Percentiles rank a stretch among this genome's conserved stretches.
Evolutionary conservation across 2,329 filamentous ascomycete genomes (phyloP).

Genomic region (Neodidymelliopsis sp.): DNA sequence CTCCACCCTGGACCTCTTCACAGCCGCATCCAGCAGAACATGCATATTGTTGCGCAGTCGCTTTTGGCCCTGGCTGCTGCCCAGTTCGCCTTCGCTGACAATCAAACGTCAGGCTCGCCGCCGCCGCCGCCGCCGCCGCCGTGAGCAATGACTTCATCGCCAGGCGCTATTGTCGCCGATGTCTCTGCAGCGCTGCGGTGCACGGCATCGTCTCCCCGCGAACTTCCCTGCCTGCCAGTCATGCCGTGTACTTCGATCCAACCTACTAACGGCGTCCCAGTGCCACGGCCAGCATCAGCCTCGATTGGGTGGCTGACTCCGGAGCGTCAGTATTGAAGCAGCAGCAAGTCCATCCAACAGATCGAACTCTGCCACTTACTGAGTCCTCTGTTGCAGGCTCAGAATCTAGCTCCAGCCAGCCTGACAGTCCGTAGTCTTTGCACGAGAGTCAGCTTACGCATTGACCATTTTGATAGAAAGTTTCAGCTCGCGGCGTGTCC

Average conservation of each 20-base stretch:
- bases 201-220: conserved; percentile 11
- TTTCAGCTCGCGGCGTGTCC: neutral
- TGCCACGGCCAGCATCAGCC: conserved; percentile 23
- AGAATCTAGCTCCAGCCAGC: too few species aligned
- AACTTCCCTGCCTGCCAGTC: conserved; percentile 9
- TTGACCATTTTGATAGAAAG: neutral
- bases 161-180: conserved; percentile 26
- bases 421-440: too few species aligned
- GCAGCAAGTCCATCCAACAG: neutral
- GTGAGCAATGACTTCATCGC: conserved; percentile 20
- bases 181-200: conserved; percentile 12
- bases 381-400: neutral
- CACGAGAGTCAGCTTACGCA: too few species aligned
- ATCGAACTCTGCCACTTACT: neutral
- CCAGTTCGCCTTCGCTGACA: conserved; percentile 10
- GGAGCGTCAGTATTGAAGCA: neutral
- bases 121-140: conserved; percentile 27
- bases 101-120: conserved; percentile 19
- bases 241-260: conserved; percentile 6
- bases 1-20: conserved; percentile 12
- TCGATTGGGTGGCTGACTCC: conserved; percentile 19
- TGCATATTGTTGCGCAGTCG: conserved; percentile 11
- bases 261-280: conserved; percentile 30
- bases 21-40: conserved; percentile 16
- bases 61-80: conserved; percentile 24